phyloP scores from a whole-genome alignment of 2,329 filamentous ascomycete species.

The Venturia oleaginea region DNA sequence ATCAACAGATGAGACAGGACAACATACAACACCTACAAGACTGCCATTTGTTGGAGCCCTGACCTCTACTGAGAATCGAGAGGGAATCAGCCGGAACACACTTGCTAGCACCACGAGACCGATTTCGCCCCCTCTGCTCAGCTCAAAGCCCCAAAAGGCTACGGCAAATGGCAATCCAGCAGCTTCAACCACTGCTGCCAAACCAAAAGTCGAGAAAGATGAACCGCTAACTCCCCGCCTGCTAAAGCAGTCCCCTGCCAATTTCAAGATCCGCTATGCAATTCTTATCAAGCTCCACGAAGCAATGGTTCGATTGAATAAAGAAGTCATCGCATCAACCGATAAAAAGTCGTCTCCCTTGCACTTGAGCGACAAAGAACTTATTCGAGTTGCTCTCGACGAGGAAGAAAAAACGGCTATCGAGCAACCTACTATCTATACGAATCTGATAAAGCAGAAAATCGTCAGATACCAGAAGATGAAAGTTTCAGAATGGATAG shows the following conservation, averaged over 20 bases:
- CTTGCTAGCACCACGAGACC: constrained; percentile 15
- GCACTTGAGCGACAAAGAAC: constrained; percentile 52
- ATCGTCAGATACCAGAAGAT: constrained; percentile 71
- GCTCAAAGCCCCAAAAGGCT: constrained; percentile 13
- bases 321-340: constrained; percentile 46
- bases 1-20: background rate
- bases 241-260: constrained; percentile 40
- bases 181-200: constrained; percentile 13
- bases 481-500: constrained; percentile 61
- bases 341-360: constrained; percentile 45
- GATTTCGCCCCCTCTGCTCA: constrained; percentile 24
- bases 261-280: constrained; percentile 23
- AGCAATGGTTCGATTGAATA: constrained; percentile 59
- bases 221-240: constrained; percentile 56
- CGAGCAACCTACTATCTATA: constrained; percentile 62
- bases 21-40: background rate
- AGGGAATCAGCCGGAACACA: background rate
- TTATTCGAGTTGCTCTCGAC: constrained; percentile 61
- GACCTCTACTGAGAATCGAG: background rate
- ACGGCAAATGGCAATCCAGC: constrained; percentile 16
- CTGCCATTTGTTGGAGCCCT: background rate
- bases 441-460: constrained; percentile 73
- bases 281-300: constrained; percentile 54
- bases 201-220: constrained; percentile 32
- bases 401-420: constrained; percentile 69